Evolutionary conservation across 108 stramenopile genomes (phyloP), one percentile per base, ranked within the genome.

Genomic region (Discostella stelligeroides): DNA sequence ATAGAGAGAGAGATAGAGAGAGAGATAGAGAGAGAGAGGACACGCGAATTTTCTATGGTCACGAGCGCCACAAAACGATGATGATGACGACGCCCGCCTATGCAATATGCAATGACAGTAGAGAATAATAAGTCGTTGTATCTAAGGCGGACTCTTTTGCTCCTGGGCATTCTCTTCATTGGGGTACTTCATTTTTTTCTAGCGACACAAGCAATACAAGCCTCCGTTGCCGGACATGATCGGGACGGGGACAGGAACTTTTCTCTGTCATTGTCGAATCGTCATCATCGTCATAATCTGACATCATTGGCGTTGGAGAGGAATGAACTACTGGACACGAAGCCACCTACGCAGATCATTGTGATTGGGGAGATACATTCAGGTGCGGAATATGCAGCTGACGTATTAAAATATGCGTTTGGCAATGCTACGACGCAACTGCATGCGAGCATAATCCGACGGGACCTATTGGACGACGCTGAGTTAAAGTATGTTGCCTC

Each of bases 341-440:
- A 45, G 20, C 68, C 73, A 27, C 67, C 79, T 2, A 56, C 73
- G 30, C 48, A 63, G 17, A 75, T 80, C 11, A 53, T 70, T 17
- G 62, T 80, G 23, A 27, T 59, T 40, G 79, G 79, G 9, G 79
- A 80, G 60, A 51, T 46, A 40, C 47, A 47, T 28, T 75, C 72
- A 1, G 78, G 79, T 21, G 62, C 15, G 28, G 42, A 37, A 18
- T 42, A 62, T 27, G 59, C 51, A 29, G 43, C 67, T 9, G 23
- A 59, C 9, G 53, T 75, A 20, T 29, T 80, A 42, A 23, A 47
- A 13, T 12, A 63, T 21, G 73, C 79, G 1, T 75, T 80, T 63
- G 73, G 68, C 4, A 37, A 13, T 17, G n/a, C 29, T 10, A 28
- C 27, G 25, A 68, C 42, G 7, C 43, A 37, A 4, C 15, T 43